Evolutionary conservation across 768 basidiomycete genomes (phyloP).

Genomic region (Gloeopeniophorella convolvens): DNA sequence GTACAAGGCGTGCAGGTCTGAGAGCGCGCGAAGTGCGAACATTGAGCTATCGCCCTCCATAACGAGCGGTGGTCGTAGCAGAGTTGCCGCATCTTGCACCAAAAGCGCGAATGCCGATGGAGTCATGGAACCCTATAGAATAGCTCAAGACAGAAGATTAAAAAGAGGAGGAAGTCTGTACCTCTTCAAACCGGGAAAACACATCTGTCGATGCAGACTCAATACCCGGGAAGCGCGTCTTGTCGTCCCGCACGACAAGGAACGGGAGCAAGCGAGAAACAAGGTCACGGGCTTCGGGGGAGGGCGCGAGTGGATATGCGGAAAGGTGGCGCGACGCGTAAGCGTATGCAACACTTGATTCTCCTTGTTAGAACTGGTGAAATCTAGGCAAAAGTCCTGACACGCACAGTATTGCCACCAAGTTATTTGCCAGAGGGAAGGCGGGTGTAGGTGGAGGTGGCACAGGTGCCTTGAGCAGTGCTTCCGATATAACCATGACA

Average conservation of each 20-base stretch:
- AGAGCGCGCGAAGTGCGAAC: conserved; percentile 43
- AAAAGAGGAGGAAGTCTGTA: conserved; percentile 26
- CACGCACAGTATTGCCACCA: conserved; percentile 61
- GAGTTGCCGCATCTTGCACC: conserved; percentile 44
- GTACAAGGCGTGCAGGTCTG: conserved; percentile 48
- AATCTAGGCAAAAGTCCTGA: neutral
- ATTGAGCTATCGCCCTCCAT: conserved; percentile 33
- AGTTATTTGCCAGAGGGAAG: conserved; percentile 54
- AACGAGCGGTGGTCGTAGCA: conserved; percentile 45
- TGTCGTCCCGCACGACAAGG: conserved; percentile 53
- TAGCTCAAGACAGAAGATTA: neutral
- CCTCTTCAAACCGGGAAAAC: conserved; percentile 58
- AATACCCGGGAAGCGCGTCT: conserved; percentile 43
- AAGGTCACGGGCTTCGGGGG: conserved; percentile 38
- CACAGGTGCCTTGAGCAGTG: conserved; percentile 33
- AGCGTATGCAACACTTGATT: conserved; percentile 56
- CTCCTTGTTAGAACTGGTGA: neutral
- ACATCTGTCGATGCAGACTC: conserved; percentile 51
- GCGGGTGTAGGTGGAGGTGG: conserved; percentile 24
- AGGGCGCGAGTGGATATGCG: conserved; percentile 47
- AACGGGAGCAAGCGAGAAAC: conserved; percentile 58
- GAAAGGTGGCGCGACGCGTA: conserved; percentile 59
- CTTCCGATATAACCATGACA: conserved; percentile 38
- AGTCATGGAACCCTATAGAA: conserved; percentile 25
- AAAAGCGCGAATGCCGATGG: conserved; percentile 45